phyloP scores from a whole-genome alignment of 2,329 filamentous ascomycete species.

The Fusarium hostae region DNA sequence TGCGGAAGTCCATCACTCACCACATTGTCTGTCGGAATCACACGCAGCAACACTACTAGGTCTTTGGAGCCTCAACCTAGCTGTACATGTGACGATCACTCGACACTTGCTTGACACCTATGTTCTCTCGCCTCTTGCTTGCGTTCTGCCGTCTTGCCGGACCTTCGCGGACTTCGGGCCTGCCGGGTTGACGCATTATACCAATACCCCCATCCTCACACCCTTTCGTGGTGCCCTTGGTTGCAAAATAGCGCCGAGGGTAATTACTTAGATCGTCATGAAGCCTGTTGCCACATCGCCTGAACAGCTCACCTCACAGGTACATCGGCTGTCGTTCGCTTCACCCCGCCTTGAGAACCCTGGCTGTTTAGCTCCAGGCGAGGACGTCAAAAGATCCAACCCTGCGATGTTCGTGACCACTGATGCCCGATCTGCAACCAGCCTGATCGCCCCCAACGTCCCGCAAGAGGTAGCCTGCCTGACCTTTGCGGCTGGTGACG shows the following conservation, averaged over 20 bases:
- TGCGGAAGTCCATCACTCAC: conserved; percentile 21
- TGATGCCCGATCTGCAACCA: conserved; percentile 47
- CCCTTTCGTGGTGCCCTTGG: conserved; percentile 26
- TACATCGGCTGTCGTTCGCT: conserved; percentile 47
- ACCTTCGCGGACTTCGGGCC: conserved; percentile 8
- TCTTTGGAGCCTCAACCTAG: conserved; percentile 33
- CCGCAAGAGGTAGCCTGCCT: conserved; percentile 17
- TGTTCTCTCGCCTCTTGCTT: conserved; percentile 19
- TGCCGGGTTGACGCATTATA: conserved; percentile 13
- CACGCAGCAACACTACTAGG: conserved; percentile 20
- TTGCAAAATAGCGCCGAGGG: conserved; percentile 34
- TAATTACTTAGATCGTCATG: conserved; percentile 34
- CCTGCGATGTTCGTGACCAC: conserved; percentile 38
- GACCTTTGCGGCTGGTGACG: conserved; percentile 3
- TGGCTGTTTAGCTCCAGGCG: conserved; percentile 21
- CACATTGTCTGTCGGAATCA: conserved; percentile 24
- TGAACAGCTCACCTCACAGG: conserved; percentile 50
- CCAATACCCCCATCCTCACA: conserved; percentile 29
- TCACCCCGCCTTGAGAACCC: conserved; percentile 29
- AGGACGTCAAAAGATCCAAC: conserved; percentile 31
- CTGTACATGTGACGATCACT: conserved; percentile 34
- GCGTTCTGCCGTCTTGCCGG: conserved; percentile 18
- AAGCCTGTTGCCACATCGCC: conserved; percentile 45
- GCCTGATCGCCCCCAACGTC: conserved; percentile 17
- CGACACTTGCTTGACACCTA: conserved; percentile 26